Base-by-base conservation (phyloP, 1,284 basidiomycete genomes). In the Tilletia horrida region DNA sequence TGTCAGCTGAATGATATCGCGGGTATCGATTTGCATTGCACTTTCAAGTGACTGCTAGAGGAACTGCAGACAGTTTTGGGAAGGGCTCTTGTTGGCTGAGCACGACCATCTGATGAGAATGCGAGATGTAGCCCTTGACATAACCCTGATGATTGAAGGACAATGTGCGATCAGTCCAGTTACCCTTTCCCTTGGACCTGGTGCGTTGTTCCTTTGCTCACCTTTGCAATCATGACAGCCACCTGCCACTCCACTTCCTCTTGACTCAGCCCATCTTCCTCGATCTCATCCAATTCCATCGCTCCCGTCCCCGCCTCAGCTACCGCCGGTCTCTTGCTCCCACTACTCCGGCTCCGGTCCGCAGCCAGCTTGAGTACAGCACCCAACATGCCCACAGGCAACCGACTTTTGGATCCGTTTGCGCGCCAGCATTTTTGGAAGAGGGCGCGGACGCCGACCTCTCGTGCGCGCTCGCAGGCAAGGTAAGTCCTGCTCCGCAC, bases 161-260 rank as follows among this genome's bases (percentile, higher is more conserved):
- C 13, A 59, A 59, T 31, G 50, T 43, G 40, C 7, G 40, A 43
- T 14, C 8, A 62, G 42, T 7, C 18, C 6, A 27, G 3, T 18
- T n/a, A 16, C 27, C 13, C 48, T 4, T 29, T 25, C 14, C 23
- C 35, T 27, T 42, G 55, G 18, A 55, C 31, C 4, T n/a, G 21
- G 13, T 63, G 62, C n/a, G n/a, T n/a, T n/a, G n/a, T 48, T 29
- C 6, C 25, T 50, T 48, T 18, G 23, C 83, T 75, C 66, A 85
- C 84, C 73, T 90, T 91, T 83, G 89, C 92, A 48, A 97, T 91
- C 89, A 95, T 90, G 78, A 93, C 94, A 18, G 87, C 76, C 7
- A 97, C 86, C 66, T 93, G 85, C 83, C 95, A 97, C 83, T 97
- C 95, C 18, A 92, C 89, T 83, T 97, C 95, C 70, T 91, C 91